Conservation (phyloP, 2,329 filamentous ascomycete genomes). For the Orbilia brochopaga region DNA sequence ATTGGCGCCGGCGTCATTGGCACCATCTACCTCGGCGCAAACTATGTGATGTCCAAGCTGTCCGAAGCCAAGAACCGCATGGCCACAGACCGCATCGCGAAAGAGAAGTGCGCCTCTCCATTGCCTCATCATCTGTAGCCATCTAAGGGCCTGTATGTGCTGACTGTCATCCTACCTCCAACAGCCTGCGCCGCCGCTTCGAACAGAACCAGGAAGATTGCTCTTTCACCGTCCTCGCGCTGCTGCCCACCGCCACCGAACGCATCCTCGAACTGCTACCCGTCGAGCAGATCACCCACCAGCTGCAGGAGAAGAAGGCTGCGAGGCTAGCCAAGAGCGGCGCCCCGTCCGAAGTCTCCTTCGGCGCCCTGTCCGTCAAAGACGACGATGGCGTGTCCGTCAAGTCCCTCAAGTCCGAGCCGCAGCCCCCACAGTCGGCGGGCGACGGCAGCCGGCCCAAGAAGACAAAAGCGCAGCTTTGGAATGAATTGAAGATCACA, state of each 20-base stretch:
- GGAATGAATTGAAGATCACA: conserved; percentile 96
- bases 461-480: conserved; percentile 89
- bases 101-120: conserved; percentile 79
- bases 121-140: neutral
- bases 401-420: conserved; percentile 55
- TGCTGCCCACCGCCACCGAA: conserved; percentile 87
- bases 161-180: neutral
- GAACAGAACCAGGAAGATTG: conserved; percentile 99
- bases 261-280: conserved; percentile 87
- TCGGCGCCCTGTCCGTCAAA: conserved; percentile 64
- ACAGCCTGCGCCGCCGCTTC: conserved; percentile 88
- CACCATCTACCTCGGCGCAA: conserved; percentile 86
- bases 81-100: conserved; percentile 92
- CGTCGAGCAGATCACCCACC: conserved; percentile 88
- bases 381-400: conserved; percentile 59
- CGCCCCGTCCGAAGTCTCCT: conserved; percentile 67
- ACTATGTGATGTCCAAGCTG: conserved; percentile 91
- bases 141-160: conserved; percentile 4
- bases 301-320: conserved; percentile 91
- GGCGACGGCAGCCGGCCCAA: conserved; percentile 62
- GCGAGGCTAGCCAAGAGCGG: conserved; percentile 69
- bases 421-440: neutral
- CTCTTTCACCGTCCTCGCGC: conserved; percentile 94
- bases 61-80: conserved; percentile 93
- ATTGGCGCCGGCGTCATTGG: conserved; percentile 86